Percentiles rank a stretch among this genome's conserved stretches.
phyloP scores from a whole-genome alignment of 495 filamentous ascomycete species.

The Aspergillus asperescens region DNA sequence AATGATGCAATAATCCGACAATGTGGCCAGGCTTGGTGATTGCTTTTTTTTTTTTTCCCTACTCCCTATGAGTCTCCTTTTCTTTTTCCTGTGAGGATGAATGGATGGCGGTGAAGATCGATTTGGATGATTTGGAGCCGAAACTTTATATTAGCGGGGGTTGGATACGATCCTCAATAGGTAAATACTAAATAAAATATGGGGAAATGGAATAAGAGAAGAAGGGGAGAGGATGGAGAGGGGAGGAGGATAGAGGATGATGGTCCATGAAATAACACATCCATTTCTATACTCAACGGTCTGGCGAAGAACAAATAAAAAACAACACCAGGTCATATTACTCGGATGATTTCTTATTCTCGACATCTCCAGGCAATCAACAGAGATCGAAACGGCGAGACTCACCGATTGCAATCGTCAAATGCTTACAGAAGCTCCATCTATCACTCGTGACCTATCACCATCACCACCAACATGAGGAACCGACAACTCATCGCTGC shows the following conservation, averaged over 20 bases:
- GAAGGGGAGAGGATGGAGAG: neutral
- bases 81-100: too few species aligned
- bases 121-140: neutral
- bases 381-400: too few species aligned
- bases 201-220: neutral
- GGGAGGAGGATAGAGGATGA: neutral
- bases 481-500: constrained; percentile 4
- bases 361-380: too few species aligned
- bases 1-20: constrained; percentile 12
- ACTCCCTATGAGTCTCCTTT: neutral
- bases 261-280: neutral
- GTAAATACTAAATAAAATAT: neutral
- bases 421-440: neutral
- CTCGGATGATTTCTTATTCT: too few species aligned
- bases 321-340: neutral
- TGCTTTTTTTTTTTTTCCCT: constrained; percentile 2
- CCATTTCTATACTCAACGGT: neutral
- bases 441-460: neutral
- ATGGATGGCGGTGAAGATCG: constrained; percentile 6
- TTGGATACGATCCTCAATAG: neutral
- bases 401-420: too few species aligned
- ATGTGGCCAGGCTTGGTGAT: neutral
- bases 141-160: constrained; percentile 2
- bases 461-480: neutral
- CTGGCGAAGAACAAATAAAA: neutral